These are phyloP conservation scores for Termitomyces sp. DNA, from an alignment of 768 basidiomycete genomes.

Conservation along the genomic window DNA sequence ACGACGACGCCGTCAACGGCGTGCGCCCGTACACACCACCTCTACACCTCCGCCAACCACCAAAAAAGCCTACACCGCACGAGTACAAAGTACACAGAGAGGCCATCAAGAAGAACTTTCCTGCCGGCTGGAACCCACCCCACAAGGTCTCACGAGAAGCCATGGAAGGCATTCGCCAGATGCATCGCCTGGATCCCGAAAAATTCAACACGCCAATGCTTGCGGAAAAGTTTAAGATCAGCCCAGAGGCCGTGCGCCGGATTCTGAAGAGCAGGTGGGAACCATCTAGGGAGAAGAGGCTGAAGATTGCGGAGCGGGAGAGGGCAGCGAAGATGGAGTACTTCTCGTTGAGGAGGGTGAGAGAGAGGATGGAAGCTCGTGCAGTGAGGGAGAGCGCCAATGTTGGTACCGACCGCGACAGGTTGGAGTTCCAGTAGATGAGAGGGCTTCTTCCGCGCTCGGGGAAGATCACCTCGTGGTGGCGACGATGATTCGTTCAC, in stretches of 20 bases:
- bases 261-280: slow-evolving; percentile 77
- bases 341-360: slow-evolving; percentile 32
- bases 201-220: slow-evolving; percentile 64
- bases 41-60: slow-evolving; percentile 33
- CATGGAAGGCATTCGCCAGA: slow-evolving; percentile 73
- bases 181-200: slow-evolving; percentile 61
- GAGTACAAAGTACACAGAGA: slow-evolving; percentile 49
- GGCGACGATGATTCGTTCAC: slow-evolving; percentile 3
- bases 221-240: slow-evolving; percentile 75
- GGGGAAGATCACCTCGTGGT: slow-evolving; percentile 10
- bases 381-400: slow-evolving; percentile 23
- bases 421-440: slow-evolving; percentile 36
- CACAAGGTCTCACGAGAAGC: slow-evolving; percentile 79
- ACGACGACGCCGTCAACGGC: slow-evolving; percentile 46
- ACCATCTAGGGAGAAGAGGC: slow-evolving; percentile 51
- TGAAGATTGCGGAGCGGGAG: slow-evolving; percentile 47
- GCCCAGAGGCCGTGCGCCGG: slow-evolving; percentile 75
- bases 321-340: slow-evolving; percentile 38
- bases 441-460: slow-evolving; percentile 14
- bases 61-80: slow-evolving; percentile 40
- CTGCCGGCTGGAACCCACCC: slow-evolving; percentile 73
- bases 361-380: slow-evolving; percentile 39
- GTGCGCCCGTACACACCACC: slow-evolving; percentile 31
- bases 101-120: slow-evolving; percentile 50
- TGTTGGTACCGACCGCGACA: slow-evolving; percentile 20